phyloP scores from a whole-genome alignment of 108 stramenopile genomes.

The Conticribra weissflogii region DNA sequence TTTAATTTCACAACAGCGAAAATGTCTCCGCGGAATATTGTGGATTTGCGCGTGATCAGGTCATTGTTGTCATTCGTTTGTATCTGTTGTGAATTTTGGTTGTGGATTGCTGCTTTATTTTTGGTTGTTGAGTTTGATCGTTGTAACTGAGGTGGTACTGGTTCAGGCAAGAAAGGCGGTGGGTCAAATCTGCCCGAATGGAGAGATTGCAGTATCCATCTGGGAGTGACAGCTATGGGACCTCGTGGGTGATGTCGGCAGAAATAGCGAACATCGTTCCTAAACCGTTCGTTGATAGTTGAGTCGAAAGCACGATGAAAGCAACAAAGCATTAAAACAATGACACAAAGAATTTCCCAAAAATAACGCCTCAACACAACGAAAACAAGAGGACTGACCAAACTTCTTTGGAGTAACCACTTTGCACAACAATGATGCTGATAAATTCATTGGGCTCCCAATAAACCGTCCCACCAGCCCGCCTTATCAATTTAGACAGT shows the following conservation, averaged over 20 bases:
- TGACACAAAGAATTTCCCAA: too few species aligned
- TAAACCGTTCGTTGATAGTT: slow-evolving; percentile 8
- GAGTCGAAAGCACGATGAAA: too few species aligned
- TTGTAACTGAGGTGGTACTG: neutral
- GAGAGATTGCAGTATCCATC: slow-evolving; percentile 61
- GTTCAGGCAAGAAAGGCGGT: slow-evolving; percentile 28
- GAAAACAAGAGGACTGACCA: slow-evolving; percentile 27
- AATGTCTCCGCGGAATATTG: slow-evolving; percentile 61
- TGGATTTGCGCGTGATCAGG: slow-evolving; percentile 4
- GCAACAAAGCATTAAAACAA: too few species aligned
- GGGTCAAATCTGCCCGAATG: slow-evolving; percentile 5
- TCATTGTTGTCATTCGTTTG: slow-evolving; percentile 7
- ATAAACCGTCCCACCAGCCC: slow-evolving; percentile 66
- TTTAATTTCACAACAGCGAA: slow-evolving; percentile 56
- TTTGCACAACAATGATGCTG: slow-evolving; percentile 62
- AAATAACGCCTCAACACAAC: slow-evolving; percentile 1
- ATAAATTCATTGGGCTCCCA: slow-evolving; percentile 72
- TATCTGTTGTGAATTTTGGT: neutral
- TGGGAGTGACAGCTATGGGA: slow-evolving; percentile 61
- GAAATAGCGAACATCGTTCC: slow-evolving; percentile 52
- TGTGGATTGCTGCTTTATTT: neutral
- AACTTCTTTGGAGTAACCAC: slow-evolving; percentile 46
- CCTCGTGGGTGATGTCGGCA: slow-evolving; percentile 58
- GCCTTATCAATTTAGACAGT: slow-evolving; percentile 58
- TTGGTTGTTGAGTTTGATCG: slow-evolving; percentile 17